Conservation (phyloP, 257 asterid species). For the Nicotiana undulata region DNA sequence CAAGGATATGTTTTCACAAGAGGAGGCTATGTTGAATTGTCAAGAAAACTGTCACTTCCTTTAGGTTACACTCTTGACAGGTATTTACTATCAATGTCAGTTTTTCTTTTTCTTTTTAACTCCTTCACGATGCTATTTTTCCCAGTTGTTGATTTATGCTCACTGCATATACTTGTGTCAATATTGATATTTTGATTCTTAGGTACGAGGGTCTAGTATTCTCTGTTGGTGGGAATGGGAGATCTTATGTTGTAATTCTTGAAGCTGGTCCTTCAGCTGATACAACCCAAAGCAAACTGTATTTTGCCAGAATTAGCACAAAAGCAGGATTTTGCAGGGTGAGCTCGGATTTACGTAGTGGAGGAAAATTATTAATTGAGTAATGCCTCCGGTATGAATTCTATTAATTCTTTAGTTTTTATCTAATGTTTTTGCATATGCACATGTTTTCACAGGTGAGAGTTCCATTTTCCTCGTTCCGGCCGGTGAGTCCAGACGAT, state of each 20-base stretch:
- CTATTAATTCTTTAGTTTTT: not conserved
- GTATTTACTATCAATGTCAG: conserved; percentile 24
- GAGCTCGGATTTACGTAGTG: conserved; percentile 18
- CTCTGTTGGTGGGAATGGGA: conserved; percentile 96
- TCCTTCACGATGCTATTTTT: not conserved
- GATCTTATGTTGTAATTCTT: conserved; percentile 80
- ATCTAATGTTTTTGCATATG: not conserved
- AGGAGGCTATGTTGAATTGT: conserved; percentile 85
- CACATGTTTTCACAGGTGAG: conserved; percentile 51
- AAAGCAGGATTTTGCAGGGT: conserved; percentile 97
- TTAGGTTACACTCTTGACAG: conserved; percentile 90
- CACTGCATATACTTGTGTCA: not conserved
- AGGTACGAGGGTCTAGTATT: conserved; percentile 93
- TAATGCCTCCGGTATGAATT: not conserved
- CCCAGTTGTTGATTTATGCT: not conserved
- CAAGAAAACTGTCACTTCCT: conserved; percentile 73
- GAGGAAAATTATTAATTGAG: not conserved
- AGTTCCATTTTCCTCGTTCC: conserved; percentile 87
- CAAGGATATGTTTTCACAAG: conserved; percentile 84
- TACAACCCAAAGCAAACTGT: conserved; percentile 62
- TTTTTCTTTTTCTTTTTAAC: not conserved
- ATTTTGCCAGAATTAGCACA: conserved; percentile 85
- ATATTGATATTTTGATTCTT: conserved; percentile 10
- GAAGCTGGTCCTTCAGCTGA: conserved; percentile 88
- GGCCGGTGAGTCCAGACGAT: conserved; percentile 84